These are phyloP conservation scores for Sanghuangporus sanghuang DNA, from an alignment of 1,284 basidiomycete genomes.

Conservation along the genomic window DNA sequence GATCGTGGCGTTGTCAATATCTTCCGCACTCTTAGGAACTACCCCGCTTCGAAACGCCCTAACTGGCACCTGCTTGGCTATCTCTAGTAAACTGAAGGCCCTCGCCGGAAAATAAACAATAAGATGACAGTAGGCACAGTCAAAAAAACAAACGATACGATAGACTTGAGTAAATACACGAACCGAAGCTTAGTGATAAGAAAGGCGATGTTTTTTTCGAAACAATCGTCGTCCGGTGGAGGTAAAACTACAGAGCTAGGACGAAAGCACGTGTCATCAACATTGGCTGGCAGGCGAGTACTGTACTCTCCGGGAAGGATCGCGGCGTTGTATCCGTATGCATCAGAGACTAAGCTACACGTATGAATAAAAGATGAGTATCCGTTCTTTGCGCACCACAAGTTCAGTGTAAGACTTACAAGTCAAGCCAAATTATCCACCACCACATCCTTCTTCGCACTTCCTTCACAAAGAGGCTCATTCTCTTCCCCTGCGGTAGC, in stretches of 20 bases:
- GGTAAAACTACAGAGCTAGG: background rate
- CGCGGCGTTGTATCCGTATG: constrained; percentile 5
- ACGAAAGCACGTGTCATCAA: constrained; percentile 7
- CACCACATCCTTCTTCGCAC: constrained; percentile 12
- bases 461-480: constrained; percentile 14
- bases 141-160: background rate
- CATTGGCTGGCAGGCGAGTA: constrained; percentile 1
- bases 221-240: constrained; percentile 1
- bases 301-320: constrained; percentile 6
- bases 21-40: background rate
- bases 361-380: background rate
- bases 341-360: constrained; percentile 6
- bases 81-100: background rate
- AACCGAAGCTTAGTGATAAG: constrained; percentile 7
- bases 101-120: background rate
- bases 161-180: background rate
- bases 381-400: background rate
- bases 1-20: background rate
- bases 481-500: background rate
- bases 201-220: constrained; percentile 1
- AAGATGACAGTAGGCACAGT: background rate
- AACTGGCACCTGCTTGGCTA: background rate
- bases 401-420: background rate
- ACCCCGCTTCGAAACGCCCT: background rate
- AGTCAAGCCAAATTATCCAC: constrained; percentile 12